These are phyloP conservation scores for Haberlea rhodopensis DNA, from an alignment of 257 asterid species.

Conservation along the genomic window DNA sequence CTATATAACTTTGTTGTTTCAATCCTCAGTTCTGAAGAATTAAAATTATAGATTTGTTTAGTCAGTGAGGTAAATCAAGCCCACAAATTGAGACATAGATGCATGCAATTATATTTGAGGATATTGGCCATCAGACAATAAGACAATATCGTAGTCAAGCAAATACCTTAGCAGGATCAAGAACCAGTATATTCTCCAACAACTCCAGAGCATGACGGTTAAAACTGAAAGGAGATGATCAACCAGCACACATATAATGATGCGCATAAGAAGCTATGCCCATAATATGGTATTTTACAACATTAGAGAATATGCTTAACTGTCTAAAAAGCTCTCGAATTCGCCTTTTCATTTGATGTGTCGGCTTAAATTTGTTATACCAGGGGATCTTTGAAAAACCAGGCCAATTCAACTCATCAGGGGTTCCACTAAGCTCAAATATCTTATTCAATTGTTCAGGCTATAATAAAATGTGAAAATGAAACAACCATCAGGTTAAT, in stretches of 20 bases:
- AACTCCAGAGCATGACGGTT: conserved; percentile 87
- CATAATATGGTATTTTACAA: conserved; percentile 9
- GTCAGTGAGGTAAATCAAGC: too few species aligned
- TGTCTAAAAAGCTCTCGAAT: conserved; percentile 77
- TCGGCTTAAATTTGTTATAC: conserved; percentile 92
- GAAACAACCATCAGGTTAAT: too few species aligned
- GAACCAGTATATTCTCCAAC: conserved; percentile 86
- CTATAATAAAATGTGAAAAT: conserved; percentile 38
- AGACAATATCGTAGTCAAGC: conserved; percentile 15
- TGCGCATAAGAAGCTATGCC: conserved; percentile 5
- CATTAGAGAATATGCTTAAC: conserved; percentile 53
- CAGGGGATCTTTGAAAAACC: conserved; percentile 94
- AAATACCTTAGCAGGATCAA: conserved; percentile 94
- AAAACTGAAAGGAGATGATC: conserved; percentile 53
- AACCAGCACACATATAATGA: conserved; percentile 24
- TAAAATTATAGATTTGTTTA: too few species aligned
- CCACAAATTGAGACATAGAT: background rate
- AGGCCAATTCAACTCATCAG: conserved; percentile 95
- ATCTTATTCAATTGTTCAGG: conserved; percentile 91
- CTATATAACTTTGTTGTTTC: background rate
- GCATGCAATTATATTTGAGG: background rate
- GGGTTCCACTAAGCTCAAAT: conserved; percentile 95
- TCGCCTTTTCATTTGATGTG: conserved; percentile 80
- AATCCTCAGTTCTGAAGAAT: background rate
- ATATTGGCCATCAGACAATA: too few species aligned